Evolutionary conservation across 345 rosid species (phyloP).

Genomic region (Ailanthus altissimus): DNA sequence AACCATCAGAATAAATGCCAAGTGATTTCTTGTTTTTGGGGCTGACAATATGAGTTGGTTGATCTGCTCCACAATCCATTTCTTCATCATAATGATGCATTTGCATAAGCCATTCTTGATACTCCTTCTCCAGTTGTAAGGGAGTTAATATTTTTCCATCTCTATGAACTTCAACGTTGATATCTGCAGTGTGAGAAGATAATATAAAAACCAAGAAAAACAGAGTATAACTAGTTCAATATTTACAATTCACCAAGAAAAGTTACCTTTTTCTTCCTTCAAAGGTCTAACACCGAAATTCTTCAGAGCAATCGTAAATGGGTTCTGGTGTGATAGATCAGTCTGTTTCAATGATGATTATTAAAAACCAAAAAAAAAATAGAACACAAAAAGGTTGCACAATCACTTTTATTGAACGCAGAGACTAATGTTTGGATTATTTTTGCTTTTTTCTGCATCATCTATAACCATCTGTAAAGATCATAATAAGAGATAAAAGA

Average conservation of each 20-base stretch:
- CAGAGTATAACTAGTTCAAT: neutral
- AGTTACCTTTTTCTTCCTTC: slow-evolving; percentile 53
- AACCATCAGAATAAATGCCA: slow-evolving; percentile 62
- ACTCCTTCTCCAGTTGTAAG: slow-evolving; percentile 53
- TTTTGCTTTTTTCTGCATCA: neutral
- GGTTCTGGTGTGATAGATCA: slow-evolving; percentile 58
- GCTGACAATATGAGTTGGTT: slow-evolving; percentile 40
- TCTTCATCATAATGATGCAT: slow-evolving; percentile 75
- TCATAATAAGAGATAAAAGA: neutral
- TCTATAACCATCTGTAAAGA: neutral
- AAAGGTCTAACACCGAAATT: slow-evolving; percentile 44
- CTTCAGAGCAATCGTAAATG: slow-evolving; percentile 57
- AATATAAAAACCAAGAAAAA: neutral
- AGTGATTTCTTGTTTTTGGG: slow-evolving; percentile 53
- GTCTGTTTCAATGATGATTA: slow-evolving; percentile 45
- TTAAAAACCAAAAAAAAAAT: neutral
- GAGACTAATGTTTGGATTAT: neutral
- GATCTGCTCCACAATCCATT: slow-evolving; percentile 55
- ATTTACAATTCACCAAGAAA: neutral
- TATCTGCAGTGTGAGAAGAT: slow-evolving; percentile 36
- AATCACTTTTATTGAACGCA: neutral
- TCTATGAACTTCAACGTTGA: slow-evolving; percentile 39
- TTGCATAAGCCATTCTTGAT: slow-evolving; percentile 61
- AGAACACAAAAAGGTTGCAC: neutral
- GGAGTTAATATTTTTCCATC: slow-evolving; percentile 36